Conservation (phyloP, 768 basidiomycete species). For the Leccinum ochraceum region DNA sequence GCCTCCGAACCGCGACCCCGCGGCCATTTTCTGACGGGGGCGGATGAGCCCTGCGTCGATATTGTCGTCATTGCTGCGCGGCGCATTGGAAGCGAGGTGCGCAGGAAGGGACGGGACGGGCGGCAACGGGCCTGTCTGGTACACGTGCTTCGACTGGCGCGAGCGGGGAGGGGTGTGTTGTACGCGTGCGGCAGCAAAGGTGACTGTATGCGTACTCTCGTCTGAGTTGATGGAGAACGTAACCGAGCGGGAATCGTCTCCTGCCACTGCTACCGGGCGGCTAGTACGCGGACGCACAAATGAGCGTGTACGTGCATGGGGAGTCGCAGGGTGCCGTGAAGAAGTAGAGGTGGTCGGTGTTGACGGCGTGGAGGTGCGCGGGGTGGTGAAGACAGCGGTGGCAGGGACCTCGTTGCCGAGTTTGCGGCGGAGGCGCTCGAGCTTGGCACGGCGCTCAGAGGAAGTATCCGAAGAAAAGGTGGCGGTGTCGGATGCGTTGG, state of each 20-base stretch:
- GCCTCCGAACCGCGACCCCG: conserved; percentile 28
- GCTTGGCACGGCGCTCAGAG: conserved; percentile 51
- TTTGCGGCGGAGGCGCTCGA: conserved; percentile 61
- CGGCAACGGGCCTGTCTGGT: conserved; percentile 24
- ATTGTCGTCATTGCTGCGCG: not conserved
- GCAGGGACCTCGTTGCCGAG: conserved; percentile 65
- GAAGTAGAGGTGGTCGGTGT: conserved; percentile 6
- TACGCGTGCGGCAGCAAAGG: conserved; percentile 20
- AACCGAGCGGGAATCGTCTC: conserved; percentile 26
- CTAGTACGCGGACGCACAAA: not conserved
- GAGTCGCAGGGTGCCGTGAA: not conserved
- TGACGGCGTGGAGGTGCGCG: conserved; percentile 11
- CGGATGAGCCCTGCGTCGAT: conserved; percentile 22
- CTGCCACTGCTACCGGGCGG: not conserved
- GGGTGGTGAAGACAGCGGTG: conserved; percentile 51
- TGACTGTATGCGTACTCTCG: conserved; percentile 27
- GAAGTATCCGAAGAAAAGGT: conserved; percentile 33
- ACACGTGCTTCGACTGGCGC: conserved; percentile 15
- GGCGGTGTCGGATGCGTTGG: conserved; percentile 4
- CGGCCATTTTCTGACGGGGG: conserved; percentile 21
- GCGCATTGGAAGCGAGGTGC: conserved; percentile 1
- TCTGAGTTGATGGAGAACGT: conserved; percentile 31
- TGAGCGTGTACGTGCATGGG: conserved; percentile 8
- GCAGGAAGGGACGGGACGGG: conserved; percentile 28
- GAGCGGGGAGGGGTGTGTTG: conserved; percentile 16